Conservation (phyloP, 177 flowering plant genomes). For the Tripterygium wilfordii region DNA sequence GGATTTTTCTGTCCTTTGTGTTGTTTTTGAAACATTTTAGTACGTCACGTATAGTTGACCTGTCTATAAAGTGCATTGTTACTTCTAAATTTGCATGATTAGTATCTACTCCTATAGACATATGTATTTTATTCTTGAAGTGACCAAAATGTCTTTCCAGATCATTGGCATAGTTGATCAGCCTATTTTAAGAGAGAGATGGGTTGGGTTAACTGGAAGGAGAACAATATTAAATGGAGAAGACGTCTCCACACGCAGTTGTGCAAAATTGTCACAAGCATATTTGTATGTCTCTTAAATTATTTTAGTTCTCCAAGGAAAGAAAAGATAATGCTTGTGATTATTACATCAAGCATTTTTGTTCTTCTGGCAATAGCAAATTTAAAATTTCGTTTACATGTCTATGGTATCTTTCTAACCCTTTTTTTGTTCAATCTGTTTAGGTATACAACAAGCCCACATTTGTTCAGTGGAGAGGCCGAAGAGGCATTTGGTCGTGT, state of each 20-base stretch:
- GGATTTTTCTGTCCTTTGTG: no score
- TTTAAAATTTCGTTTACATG: no score
- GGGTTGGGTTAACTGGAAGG: constrained; percentile 84
- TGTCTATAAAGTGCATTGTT: no score
- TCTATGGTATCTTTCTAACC: neutral
- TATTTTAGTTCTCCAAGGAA: neutral
- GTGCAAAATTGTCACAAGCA: constrained; percentile 70
- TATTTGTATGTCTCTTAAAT: constrained; percentile 57
- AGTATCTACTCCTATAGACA: neutral
- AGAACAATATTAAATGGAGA: constrained; percentile 77
- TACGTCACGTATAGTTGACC: no score
- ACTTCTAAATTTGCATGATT: neutral
- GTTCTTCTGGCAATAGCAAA: no score
- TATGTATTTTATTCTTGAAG: neutral
- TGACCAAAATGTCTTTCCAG: constrained; percentile 32
- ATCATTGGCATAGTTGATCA: constrained; percentile 94
- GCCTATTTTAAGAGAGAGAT: constrained; percentile 84
- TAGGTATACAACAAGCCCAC: constrained; percentile 98
- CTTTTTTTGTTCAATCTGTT: constrained; percentile 3
- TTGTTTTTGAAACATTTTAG: no score
- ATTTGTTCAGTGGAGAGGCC: constrained; percentile 80
- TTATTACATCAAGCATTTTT: no score
- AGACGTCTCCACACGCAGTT: constrained; percentile 71
- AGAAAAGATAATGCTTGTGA: no score
- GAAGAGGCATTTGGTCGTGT: constrained; percentile 85